A percentile compares a stretch with the other conserved stretches of the same genome.
Evolutionary conservation across 345 rosid species (phyloP).

Genomic region (Acer campestre): DNA sequence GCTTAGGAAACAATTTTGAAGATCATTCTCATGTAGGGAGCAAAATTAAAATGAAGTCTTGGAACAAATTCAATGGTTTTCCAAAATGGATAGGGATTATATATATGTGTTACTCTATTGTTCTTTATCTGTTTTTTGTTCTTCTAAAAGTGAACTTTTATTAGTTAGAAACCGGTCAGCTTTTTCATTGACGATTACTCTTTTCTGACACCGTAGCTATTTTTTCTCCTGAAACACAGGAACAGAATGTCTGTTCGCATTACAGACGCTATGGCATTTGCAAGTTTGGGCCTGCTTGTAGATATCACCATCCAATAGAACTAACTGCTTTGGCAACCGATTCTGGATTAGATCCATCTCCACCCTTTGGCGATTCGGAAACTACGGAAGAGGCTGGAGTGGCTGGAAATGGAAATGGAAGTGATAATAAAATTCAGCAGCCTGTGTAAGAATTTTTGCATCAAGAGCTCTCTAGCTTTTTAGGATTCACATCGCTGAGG

Average conservation of each 20-base stretch:
- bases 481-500: conserved; percentile 23
- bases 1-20: background rate
- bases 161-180: background rate
- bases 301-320: conserved; percentile 64
- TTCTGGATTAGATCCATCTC: conserved; percentile 27
- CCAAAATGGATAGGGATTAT: background rate
- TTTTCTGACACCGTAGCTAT: background rate
- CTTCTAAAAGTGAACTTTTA: background rate
- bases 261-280: conserved; percentile 94
- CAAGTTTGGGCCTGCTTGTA: conserved; percentile 96
- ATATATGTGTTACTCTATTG: background rate
- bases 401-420: conserved; percentile 34
- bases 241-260: conserved; percentile 66
- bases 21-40: background rate
- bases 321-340: conserved; percentile 35
- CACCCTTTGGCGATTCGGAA: conserved; percentile 26
- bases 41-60: background rate
- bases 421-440: conserved; percentile 34
- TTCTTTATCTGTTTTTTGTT: background rate
- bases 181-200: background rate
- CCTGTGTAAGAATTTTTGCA: conserved; percentile 34
- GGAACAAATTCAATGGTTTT: background rate
- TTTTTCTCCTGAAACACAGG: conserved; percentile 45
- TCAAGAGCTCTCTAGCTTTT: conserved; percentile 19
- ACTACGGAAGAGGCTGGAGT: conserved; percentile 29